Base-by-base conservation (phyloP, 306 rosid species). In the Abrus precatorius region DNA sequence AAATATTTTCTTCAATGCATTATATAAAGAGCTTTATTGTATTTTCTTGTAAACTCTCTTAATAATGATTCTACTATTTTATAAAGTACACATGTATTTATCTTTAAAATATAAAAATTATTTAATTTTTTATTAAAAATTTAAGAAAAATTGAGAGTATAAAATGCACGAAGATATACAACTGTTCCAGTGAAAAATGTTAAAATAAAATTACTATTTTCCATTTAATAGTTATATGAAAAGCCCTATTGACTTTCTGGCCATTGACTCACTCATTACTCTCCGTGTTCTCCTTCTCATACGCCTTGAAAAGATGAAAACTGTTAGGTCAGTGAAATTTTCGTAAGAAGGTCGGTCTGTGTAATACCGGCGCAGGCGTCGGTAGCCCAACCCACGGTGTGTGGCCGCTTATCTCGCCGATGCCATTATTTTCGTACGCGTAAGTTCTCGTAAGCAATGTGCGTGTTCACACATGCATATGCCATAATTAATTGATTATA, bases 361-460 rank as follows among this genome's bases (percentile, higher is more conserved):
- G 87, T 45, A 75, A 66, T 55, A 75, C 40, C 45, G 59, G 76
- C 55, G 56, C 79, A 87, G 74, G 54, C 86, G 86, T 88, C 79
- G 86, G 87, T 82, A 70, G 76, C 81, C 44, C 72, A 52, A 20
- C 30, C 85, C 75, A 80, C 82, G 74, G 73, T 70, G 72, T 72
- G 53, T 69, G 67, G 82, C 86, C 88, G 76, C 76, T 71, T 80
- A 61, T 82, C 85, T 82, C 85, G 90, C 79, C 88, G 88, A 82
- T 62, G 79, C 83, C 81, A 62, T 59, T 65, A 12, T 79, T 52
- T 52, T 59, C 66, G 48, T 61, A 28, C 49, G 1, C 83, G 56
- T 79, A 56, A 41, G 48, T 77, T 71, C 36, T 70, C 72, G 74
- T 41, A 67, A 83, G 43, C 77, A 72, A 76, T 41, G 62, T 63